A percentile compares a stretch with the other conserved stretches of the same genome.
These are phyloP conservation scores for Daedaleopsis sinensis DNA, from an alignment of 768 basidiomycete genomes.

Conservation along the genomic window DNA sequence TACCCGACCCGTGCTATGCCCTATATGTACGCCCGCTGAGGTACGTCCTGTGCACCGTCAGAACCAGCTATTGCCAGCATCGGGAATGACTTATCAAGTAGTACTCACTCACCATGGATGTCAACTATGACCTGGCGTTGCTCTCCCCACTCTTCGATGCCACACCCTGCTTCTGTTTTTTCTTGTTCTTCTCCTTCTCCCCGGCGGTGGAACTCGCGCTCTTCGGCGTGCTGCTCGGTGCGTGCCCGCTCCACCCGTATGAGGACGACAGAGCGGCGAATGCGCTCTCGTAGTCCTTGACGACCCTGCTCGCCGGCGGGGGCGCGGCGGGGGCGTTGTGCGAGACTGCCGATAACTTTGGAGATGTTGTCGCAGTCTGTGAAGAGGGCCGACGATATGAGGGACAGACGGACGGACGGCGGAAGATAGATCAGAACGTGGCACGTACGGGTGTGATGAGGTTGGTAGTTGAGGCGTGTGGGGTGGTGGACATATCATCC, in stretches of 20 bases:
- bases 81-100: too few species aligned
- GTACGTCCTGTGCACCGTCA: too few species aligned
- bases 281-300: constrained; percentile 32
- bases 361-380: background rate
- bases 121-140: too few species aligned
- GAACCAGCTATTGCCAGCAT: too few species aligned
- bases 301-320: background rate
- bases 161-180: background rate
- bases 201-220: background rate
- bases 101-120: too few species aligned
- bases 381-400: background rate
- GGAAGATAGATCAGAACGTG: background rate
- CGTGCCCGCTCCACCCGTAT: constrained; percentile 27
- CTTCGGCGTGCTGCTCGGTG: constrained; percentile 16
- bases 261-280: constrained; percentile 30
- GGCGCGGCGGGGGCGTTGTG: background rate
- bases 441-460: constrained; percentile 14
- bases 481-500: background rate
- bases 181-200: constrained; percentile 5
- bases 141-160: background rate
- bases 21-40: too few species aligned
- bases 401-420: background rate
- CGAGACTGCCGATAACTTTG: constrained; percentile 1
- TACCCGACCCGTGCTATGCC: too few species aligned
- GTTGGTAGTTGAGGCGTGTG: constrained; percentile 13